Evolutionary conservation across 352 stramenopile species (phyloP).

Genomic region (Albugo candida): DNA sequence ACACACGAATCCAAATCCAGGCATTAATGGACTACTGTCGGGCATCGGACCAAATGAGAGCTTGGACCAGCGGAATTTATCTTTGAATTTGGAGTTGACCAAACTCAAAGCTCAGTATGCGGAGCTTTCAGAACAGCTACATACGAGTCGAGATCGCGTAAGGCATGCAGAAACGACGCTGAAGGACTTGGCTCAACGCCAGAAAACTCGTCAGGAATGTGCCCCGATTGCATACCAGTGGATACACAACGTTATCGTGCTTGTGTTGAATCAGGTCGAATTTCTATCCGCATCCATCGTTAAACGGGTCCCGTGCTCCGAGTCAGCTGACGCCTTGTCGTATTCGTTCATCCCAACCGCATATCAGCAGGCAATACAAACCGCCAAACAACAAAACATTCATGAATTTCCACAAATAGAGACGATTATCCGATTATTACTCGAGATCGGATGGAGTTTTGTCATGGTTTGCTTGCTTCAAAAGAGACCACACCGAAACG

Average conservation of each 20-base stretch:
- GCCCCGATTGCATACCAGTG: slow-evolving; percentile 35
- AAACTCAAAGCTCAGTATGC: slow-evolving; percentile 50
- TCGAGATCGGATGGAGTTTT: slow-evolving; percentile 47
- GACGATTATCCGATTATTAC: slow-evolving; percentile 39
- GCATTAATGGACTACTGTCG: slow-evolving; percentile 28
- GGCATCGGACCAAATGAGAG: slow-evolving; percentile 34
- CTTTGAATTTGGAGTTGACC: slow-evolving; percentile 46
- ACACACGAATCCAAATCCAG: slow-evolving; percentile 13
- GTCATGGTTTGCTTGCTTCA: slow-evolving; percentile 55
- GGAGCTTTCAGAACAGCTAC: slow-evolving; percentile 43
- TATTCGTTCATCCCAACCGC: neutral
- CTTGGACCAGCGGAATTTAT: slow-evolving; percentile 48
- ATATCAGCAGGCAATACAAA: neutral
- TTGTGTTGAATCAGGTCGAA: slow-evolving; percentile 2
- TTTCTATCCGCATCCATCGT: neutral
- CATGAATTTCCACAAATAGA: slow-evolving; percentile 53
- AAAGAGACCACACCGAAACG: slow-evolving; percentile 43
- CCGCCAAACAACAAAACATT: slow-evolving; percentile 24
- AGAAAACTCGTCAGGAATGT: slow-evolving; percentile 42
- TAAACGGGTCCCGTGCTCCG: neutral
- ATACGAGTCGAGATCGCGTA: slow-evolving; percentile 39
- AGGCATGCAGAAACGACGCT: slow-evolving; percentile 25
- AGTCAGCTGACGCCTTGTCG: neutral
- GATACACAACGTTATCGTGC: slow-evolving; percentile 22
- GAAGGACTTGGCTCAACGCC: slow-evolving; percentile 32